Base-by-base conservation (phyloP, 2,329 filamentous ascomycete genomes). In the Paecilomyces sp. region DNA sequence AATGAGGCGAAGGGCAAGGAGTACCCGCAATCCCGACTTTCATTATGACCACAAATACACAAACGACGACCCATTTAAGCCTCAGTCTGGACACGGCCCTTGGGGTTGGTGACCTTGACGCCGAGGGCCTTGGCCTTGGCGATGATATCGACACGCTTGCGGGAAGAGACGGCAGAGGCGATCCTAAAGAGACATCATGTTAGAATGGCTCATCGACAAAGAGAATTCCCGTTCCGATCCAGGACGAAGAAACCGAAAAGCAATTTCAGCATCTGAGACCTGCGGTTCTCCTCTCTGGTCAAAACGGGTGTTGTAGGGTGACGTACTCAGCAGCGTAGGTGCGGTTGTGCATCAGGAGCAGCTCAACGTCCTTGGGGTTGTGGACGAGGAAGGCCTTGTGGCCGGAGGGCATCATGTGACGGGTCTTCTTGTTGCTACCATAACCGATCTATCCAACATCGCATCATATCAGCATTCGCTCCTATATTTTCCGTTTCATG, bases 381-480 rank as follows among this genome's bases (percentile, higher is more conserved):
- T 89, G 91, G 83, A 99, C 94, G 77, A 97, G 88, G 90, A 99
- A 99, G 69, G 93, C 91, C 88, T 97, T 97, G 90, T 97, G 93
- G 83, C 94, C 94, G 74, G 92, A 96, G 79, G 94, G 94, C 86
- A 92, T 96, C 88, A 97, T 88, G 87, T 95, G 93, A 77, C 91
- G 88, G 78, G 94, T 99, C 88, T 97, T 97, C 88, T 91, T 96
- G 91, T 97, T 97, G 83, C 90, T 94, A 73, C 94, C 92, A 80
- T 92, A 99, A 76, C 94, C 94, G 79, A 99, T 99, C 94, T 97
- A 77, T 63, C 57, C 47, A 59, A 58, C 28, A 56, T 53, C 51
- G 15, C 54, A 56, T 58, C 59, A 63, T 61, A 60, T 65, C 55
- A 64, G 60, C 22, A 51, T 55, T 56, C 34, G 41, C 15, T 56